Evolutionary conservation across 148 eudicot genomes (phyloP), one percentile per base, ranked within the genome.

Genomic region (Camellia lanceoleosa): DNA sequence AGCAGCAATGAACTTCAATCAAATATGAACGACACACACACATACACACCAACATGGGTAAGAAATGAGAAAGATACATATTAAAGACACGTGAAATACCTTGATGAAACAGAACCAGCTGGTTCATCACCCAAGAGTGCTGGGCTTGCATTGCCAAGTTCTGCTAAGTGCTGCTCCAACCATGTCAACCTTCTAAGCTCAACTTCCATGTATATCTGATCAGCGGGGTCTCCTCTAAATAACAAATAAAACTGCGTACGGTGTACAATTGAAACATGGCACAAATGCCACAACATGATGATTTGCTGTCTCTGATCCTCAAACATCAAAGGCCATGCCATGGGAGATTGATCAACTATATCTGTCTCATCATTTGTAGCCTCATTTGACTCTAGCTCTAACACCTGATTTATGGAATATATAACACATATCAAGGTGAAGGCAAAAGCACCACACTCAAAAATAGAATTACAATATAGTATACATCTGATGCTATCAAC

Each of bases 61-160:
- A 55, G 49, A 41, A 46, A 0, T 14, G 62, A 7, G 59, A 73
- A 14, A 69, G 1, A 63, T 16, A 75, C 2, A 70, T 15, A 10
- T 43, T 2, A 2, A 64, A 76, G 41, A 64, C 42, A 72, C 42
- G 30, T 6, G 38, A 77, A 55, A 69, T 89, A 93, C 98, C 99
- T 92, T 68, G 98, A 89, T 41, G 94, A 77, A 73, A 94, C 98
- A 61, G 90, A 90, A 82, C 89, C 83, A 38, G 98, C 91, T 56
- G 99, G 98, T 76, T 92, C 98, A 82, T 96, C 98, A 49, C 98
- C 87, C 69, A 96, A 85, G 60, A 96, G 98, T 43, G 99, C 99
- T 13, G 99, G 99, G 89, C 99, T 96, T 49, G 99, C 98, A 84
- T 96, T 96, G 54, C 99, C 99, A 78, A 96, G 89, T 79, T 92